A percentile compares a stretch with the other conserved stretches of the same genome.
Evolutionary conservation across 768 basidiomycete species (phyloP).

Genomic region (Cystobasidiopsis lactophilus): DNA sequence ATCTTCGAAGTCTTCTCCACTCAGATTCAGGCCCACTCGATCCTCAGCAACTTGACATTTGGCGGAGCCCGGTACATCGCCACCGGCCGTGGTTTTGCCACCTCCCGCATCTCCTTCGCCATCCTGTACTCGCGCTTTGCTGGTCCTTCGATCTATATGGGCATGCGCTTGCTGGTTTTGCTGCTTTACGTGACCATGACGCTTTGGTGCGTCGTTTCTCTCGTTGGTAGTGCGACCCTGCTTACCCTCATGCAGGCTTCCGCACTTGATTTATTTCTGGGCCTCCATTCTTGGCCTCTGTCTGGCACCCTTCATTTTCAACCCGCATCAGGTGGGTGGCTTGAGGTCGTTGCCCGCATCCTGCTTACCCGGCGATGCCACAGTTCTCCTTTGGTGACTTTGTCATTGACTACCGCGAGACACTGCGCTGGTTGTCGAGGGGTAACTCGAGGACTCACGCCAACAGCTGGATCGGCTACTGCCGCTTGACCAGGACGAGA

Average conservation of each 20-base stretch:
- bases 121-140: slow-evolving; percentile 96
- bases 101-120: slow-evolving; percentile 77
- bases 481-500: slow-evolving; percentile 87
- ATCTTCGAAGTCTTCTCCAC: slow-evolving; percentile 96
- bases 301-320: slow-evolving; percentile 92
- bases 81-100: slow-evolving; percentile 96
- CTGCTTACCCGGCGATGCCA: too few species aligned
- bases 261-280: slow-evolving; percentile 95
- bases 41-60: slow-evolving; percentile 85
- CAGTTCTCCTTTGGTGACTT: too few species aligned
- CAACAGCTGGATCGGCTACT: slow-evolving; percentile 99
- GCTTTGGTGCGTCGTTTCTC: slow-evolving; percentile 34
- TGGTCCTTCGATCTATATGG: slow-evolving; percentile 91
- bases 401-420: slow-evolving; percentile 93
- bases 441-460: slow-evolving; percentile 92
- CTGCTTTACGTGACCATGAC: slow-evolving; percentile 82
- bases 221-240: neutral
- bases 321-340: slow-evolving; percentile 99
- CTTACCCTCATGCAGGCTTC: slow-evolving; percentile 27
- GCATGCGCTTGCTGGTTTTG: slow-evolving; percentile 77
- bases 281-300: slow-evolving; percentile 77
- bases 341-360: too few species aligned
- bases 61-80: slow-evolving; percentile 98
- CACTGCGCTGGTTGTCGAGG: slow-evolving; percentile 94
- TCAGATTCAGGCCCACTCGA: slow-evolving; percentile 94